phyloP scores from a whole-genome alignment of 352 stramenopile genomes.

The Ochromonadaceae sp. region DNA sequence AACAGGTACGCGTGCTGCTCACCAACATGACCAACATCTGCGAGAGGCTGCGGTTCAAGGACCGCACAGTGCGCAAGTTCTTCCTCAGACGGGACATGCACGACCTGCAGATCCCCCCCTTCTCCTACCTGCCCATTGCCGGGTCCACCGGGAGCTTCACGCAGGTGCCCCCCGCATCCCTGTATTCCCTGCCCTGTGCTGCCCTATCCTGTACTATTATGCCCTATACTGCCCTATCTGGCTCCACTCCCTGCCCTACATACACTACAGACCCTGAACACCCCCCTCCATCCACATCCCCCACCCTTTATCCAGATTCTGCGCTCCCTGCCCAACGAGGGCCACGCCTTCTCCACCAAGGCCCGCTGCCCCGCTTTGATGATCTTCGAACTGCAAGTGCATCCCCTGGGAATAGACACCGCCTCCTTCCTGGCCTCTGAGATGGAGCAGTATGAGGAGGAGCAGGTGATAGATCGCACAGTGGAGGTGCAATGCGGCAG shows the following conservation, averaged over 20 bases:
- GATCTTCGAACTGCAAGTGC: constrained; percentile 32
- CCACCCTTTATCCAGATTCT: constrained; percentile 43
- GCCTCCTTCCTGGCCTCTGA: constrained; percentile 30
- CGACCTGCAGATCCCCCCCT: constrained; percentile 42
- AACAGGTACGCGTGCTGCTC: constrained; percentile 44
- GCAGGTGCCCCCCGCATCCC: too few relatives aligned
- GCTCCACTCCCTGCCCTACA: too few relatives aligned
- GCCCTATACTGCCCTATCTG: too few relatives aligned
- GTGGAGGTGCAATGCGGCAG: too few relatives aligned
- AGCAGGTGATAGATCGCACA: neutral
- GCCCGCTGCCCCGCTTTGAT: constrained; percentile 32
- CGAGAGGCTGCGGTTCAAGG: constrained; percentile 37
- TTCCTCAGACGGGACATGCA: constrained; percentile 37
- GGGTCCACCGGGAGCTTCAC: constrained; percentile 54
- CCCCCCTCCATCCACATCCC: too few relatives aligned
- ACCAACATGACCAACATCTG: constrained; percentile 36
- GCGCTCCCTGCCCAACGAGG: constrained; percentile 36
- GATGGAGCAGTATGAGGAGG: constrained; percentile 19
- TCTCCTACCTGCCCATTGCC: constrained; percentile 56
- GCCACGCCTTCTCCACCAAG: constrained; percentile 34
- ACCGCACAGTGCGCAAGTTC: constrained; percentile 26
- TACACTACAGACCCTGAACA: too few relatives aligned
- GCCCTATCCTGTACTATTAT: too few relatives aligned
- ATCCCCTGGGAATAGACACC: constrained; percentile 26
- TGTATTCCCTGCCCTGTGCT: too few relatives aligned